Evolutionary conservation across 768 basidiomycete genomes (phyloP), one percentile per base, ranked within the genome.

Genomic region (Tricholoma matsutake): DNA sequence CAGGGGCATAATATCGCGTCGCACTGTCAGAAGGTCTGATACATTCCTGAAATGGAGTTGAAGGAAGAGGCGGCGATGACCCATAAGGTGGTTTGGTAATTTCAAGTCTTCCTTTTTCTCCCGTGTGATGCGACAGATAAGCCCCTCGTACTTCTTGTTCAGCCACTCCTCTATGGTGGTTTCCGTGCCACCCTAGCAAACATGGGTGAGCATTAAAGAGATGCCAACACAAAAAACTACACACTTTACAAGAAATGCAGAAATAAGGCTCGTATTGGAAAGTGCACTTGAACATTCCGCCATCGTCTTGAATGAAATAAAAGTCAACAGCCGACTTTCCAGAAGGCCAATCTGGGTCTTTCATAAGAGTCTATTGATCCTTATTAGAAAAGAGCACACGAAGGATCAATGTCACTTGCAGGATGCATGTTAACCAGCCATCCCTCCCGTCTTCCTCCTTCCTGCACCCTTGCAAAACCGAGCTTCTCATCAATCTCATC

Each of bases 361-460:
- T 92, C 14, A 97, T 75, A 8, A 96, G 75, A 1, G 94, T 97
- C 89, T 97, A 65, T 9, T 25, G 18, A 53, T 25, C 16, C 13
- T 10, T 13, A 32, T 59, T 29, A 59, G 52, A 55, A 56, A 53
- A n/a, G 55, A 32, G 4, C 22, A 22, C 25, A 45, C 34, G 51
- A 58, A 29, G 18, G 43, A 39, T 59, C 55, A 39, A 39, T 14
- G 60, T 56, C 16, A 81, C 91, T 65, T 70, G 95, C 94, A 57
- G 97, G 93, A 72, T 96, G 96, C 96, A 99, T 98, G 71, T 98
- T 98, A 63, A 99, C 87, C 69, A 99, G 77, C 97, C 97, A 98
- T 2, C 96, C 97, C 57, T 92, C 90, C 70, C 80, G 86, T 67
- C 78, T 78, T 3, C 80, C 75, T 0, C 96, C 96, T 69, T 96